Base-by-base conservation (phyloP, 2,329 filamentous ascomycete species). In the Aspergillus tubingensis region DNA sequence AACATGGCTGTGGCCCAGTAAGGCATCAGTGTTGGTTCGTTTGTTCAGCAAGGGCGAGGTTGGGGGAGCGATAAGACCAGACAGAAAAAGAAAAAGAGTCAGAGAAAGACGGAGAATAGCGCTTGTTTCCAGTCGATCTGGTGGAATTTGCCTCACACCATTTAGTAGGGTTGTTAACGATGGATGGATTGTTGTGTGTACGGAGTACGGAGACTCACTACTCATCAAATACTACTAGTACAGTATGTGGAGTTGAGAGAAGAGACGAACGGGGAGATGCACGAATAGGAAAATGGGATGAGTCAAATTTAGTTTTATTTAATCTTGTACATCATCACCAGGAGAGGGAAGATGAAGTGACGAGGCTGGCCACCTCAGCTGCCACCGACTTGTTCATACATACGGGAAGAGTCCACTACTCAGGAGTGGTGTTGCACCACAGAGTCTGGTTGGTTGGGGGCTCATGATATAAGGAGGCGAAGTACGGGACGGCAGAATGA, bases 391-490 rank as follows among this genome's bases (percentile, higher is more conserved):
- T 27, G 51, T 30, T 44, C 36, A 48, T 43, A 11, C 41, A 27
- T 48, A 51, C 43, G 27, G 30, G 27, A 27, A 27, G 25, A 5
- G 17, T 11, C n/a, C 17, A 19, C n/a, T 23, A 44, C 8, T 30
- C 17, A 44, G n/a, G 17, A 44, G n/a, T 44, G 41, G 17, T 50
- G 47, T 30, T 30, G 25, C 47, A 50, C 25, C 25, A 27, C 2
- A 8, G n/a, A 17, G 25, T 17, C 15, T 50, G 47, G 49, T 43
- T 66, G 64, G 64, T 64, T 66, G 64, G 64, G 54, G 48, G 54
- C 60, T 58, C 60, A 61, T 63, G 48, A 61, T 64, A 63, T 63
- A 54, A 65, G 62, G 64, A 66, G 64, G 64, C 64, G 60, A 66
- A 66, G 62, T 61, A 13, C 58, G 57, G 57, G 36, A 36, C 23